These are phyloP conservation scores for Priceomyces haplophilus DNA, from an alignment of 805 yeast species.

Conservation along the genomic window DNA sequence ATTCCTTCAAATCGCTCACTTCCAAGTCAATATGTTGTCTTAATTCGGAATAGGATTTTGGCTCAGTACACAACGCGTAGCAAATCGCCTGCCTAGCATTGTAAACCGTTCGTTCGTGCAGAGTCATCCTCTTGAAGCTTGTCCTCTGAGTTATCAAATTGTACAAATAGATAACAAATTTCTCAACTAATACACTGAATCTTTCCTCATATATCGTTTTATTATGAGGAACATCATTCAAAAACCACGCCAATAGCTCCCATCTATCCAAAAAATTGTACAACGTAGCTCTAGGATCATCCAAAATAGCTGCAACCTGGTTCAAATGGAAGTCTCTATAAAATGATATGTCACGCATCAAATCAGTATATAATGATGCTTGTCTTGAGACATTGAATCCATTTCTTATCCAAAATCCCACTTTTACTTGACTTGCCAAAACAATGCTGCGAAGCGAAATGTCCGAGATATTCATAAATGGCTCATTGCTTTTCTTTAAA, in stretches of 20 bases:
- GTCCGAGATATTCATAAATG: conserved; percentile 51
- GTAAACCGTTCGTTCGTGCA: conserved; percentile 24
- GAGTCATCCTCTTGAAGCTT: conserved; percentile 20
- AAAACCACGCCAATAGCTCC: conserved; percentile 53
- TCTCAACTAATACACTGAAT: conserved; percentile 41
- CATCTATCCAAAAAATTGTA: conserved; percentile 50
- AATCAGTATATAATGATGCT: conserved; percentile 43
- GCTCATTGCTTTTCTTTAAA: conserved; percentile 18
- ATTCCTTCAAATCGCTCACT: conserved; percentile 33
- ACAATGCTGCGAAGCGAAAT: conserved; percentile 59
- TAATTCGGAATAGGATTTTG: conserved; percentile 53
- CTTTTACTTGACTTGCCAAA: conserved; percentile 55
- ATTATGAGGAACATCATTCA: conserved; percentile 28
- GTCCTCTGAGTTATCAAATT: conserved; percentile 40
- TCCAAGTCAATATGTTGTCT: conserved; percentile 24
- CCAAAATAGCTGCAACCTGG: conserved; percentile 41
- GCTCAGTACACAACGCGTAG: conserved; percentile 49
- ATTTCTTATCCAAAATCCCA: conserved; percentile 74
- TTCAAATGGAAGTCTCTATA: conserved; percentile 45
- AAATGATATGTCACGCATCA: conserved; percentile 39
- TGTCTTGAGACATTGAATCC: conserved; percentile 55
- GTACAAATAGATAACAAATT: conserved; percentile 43
- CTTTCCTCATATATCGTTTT: conserved; percentile 49
- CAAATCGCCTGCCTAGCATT: conserved; percentile 42
- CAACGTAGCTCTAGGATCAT: conserved; percentile 35